phyloP scores from a whole-genome alignment of 495 filamentous ascomycete species.

The Aspergillus ellipticus region DNA sequence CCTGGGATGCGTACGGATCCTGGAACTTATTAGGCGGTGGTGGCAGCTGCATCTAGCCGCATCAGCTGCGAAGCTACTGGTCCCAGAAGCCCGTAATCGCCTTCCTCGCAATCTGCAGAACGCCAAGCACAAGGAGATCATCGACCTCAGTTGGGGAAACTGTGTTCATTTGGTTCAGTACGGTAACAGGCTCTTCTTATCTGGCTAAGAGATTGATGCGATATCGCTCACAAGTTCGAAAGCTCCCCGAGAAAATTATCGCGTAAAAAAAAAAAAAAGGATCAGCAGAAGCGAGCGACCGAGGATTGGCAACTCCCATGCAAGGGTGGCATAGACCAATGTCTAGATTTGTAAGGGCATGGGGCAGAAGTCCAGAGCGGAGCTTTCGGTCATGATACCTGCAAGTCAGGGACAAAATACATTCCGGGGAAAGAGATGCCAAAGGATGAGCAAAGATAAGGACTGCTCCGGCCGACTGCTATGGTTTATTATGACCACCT shows the following conservation, averaged over 20 bases:
- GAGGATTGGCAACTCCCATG: conserved; percentile 14
- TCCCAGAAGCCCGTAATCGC: conserved; percentile 11
- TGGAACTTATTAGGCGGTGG: conserved; percentile 20
- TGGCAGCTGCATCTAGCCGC: conserved; percentile 26
- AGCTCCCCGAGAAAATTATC: conserved; percentile 2
- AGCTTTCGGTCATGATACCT: conserved; percentile 10
- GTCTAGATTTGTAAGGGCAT: conserved; percentile 11
- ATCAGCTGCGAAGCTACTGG: conserved; percentile 20
- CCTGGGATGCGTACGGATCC: conserved; percentile 17
- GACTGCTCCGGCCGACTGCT: not conserved
- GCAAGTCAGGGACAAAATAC: conserved; percentile 7
- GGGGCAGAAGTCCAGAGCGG: conserved; percentile 6
- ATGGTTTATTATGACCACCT: not conserved
- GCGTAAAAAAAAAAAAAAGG: conserved; percentile 8
- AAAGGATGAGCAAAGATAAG: conserved; percentile 4
- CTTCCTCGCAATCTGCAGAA: conserved; percentile 2
- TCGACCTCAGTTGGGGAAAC: not conserved
- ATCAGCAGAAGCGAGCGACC: conserved; percentile 11
- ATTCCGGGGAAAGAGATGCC: not conserved
- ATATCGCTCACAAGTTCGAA: not conserved
- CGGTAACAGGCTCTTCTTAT: not conserved
- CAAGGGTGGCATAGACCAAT: conserved; percentile 18
- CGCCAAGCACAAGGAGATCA: conserved; percentile 1
- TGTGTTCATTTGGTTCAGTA: not conserved
- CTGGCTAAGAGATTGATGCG: conserved; percentile 3